phyloP scores from a whole-genome alignment of 768 basidiomycete genomes.

The Exsudoporus frostii region DNA sequence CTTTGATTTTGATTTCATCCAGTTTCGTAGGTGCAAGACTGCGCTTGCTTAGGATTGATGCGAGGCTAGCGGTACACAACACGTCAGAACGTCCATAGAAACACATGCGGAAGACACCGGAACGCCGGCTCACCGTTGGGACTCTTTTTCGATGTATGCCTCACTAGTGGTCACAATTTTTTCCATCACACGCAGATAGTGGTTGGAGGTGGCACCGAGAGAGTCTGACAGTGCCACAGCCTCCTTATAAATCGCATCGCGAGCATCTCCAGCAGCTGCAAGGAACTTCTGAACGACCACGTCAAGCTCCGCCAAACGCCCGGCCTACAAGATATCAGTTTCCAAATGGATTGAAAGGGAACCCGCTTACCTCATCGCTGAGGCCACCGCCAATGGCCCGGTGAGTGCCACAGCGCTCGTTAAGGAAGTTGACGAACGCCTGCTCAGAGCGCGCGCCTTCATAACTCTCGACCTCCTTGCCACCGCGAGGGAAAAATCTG shows the following conservation, averaged over 20 bases:
- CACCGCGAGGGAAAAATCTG: constrained; percentile 86
- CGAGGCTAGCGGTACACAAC: constrained; percentile 46
- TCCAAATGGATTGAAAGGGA: neutral
- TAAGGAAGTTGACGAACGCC: constrained; percentile 77
- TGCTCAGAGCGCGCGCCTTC: constrained; percentile 66
- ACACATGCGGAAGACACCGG: neutral
- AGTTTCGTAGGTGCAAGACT: constrained; percentile 74
- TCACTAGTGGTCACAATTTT: constrained; percentile 71
- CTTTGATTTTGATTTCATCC: constrained; percentile 92
- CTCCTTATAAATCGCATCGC: constrained; percentile 62
- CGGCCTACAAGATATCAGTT: constrained; percentile 53
- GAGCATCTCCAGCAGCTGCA: constrained; percentile 50
- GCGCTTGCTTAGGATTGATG: constrained; percentile 73
- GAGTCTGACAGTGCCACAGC: constrained; percentile 51
- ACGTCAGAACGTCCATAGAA: constrained; percentile 5
- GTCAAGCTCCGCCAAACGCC: constrained; percentile 77
- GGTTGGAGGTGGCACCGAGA: constrained; percentile 54
- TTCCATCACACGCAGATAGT: constrained; percentile 90
- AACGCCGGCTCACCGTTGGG: constrained; percentile 58
- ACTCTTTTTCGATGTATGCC: constrained; percentile 82
- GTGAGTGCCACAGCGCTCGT: constrained; percentile 82
- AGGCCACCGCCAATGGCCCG: constrained; percentile 82
- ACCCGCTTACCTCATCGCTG: constrained; percentile 52
- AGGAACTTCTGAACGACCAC: constrained; percentile 73
- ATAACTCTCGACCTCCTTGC: constrained; percentile 64